These are phyloP conservation scores for Kurtzmaniella natalensis DNA, from an alignment of 1,139 yeast genomes.

Conservation along the genomic window DNA sequence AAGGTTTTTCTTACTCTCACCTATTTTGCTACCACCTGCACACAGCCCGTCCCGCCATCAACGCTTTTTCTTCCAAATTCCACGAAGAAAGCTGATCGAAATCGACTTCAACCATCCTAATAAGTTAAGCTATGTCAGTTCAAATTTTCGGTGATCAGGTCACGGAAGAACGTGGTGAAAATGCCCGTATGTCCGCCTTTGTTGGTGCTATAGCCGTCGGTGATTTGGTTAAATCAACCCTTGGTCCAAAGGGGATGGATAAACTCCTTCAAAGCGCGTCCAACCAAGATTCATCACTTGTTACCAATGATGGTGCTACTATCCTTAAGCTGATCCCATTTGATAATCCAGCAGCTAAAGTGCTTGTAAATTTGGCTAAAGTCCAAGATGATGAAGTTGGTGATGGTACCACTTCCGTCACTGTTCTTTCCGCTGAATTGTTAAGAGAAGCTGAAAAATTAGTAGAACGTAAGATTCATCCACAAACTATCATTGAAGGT, in stretches of 20 bases:
- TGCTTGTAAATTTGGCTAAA: conserved; percentile 88
- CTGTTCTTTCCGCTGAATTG: conserved; percentile 87
- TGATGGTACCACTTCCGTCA: conserved; percentile 98
- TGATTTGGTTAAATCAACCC: conserved; percentile 89
- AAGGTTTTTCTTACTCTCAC: no score
- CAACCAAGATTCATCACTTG: conserved; percentile 64
- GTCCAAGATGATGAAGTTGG: conserved; percentile 99
- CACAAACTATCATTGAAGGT: conserved; percentile 96
- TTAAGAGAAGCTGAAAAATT: conserved; percentile 93
- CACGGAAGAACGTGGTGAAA: conserved; percentile 95
- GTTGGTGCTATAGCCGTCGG: conserved; percentile 99
- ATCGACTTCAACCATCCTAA: background rate
- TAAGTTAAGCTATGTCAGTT: conserved; percentile 50
- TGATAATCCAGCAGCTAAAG: conserved; percentile 98
- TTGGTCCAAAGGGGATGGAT: conserved; percentile 99
- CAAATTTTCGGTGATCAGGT: conserved; percentile 97
- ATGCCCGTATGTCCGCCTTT: conserved; percentile 94
- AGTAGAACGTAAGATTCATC: conserved; percentile 90
- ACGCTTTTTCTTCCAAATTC: background rate
- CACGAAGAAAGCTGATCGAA: background rate
- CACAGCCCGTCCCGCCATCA: no score
- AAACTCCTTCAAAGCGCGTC: conserved; percentile 86
- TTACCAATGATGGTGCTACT: conserved; percentile 98
- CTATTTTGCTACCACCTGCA: no score
- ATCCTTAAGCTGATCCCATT: conserved; percentile 90